phyloP scores from a whole-genome alignment of 192 early-diverging fungal species.

The Podila epicladia region DNA sequence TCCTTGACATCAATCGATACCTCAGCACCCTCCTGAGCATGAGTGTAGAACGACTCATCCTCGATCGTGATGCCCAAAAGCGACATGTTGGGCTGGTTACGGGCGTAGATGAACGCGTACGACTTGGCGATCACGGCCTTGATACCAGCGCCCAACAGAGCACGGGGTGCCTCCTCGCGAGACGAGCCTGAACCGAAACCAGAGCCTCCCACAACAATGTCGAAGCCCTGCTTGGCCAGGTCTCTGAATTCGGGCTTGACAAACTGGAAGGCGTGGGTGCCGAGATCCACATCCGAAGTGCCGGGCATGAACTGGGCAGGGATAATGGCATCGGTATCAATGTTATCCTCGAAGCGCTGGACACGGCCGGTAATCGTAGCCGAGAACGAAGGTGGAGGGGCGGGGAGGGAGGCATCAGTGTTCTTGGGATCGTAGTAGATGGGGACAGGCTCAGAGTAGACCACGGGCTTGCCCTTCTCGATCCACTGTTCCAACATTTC shows the following conservation, averaged over 20 bases:
- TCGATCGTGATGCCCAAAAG: constrained; percentile 78
- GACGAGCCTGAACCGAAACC: constrained; percentile 84
- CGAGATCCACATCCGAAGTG: constrained; percentile 73
- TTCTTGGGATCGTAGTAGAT: constrained; percentile 51
- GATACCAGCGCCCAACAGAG: constrained; percentile 71
- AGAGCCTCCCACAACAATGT: constrained; percentile 75
- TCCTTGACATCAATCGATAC: constrained; percentile 73
- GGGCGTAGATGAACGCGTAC: constrained; percentile 83
- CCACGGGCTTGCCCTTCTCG: constrained; percentile 66
- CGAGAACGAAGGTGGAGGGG: constrained; percentile 48
- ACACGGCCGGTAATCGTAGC: constrained; percentile 69
- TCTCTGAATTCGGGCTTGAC: constrained; percentile 80
- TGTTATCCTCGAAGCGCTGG: constrained; percentile 79
- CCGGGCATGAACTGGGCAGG: constrained; percentile 82
- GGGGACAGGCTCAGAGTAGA: constrained; percentile 74
- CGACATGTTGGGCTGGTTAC: constrained; percentile 89
- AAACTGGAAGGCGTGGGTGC: constrained; percentile 76
- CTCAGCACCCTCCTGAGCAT: constrained; percentile 78
- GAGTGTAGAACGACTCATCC: constrained; percentile 79
- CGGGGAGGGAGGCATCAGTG: constrained; percentile 10
- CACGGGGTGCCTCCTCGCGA: constrained; percentile 83
- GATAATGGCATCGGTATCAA: constrained; percentile 85
- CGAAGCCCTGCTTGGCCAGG: constrained; percentile 68
- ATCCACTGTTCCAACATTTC: constrained; percentile 74
- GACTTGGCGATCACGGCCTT: constrained; percentile 86